Evolutionary conservation across 768 basidiomycete genomes (phyloP).

Genomic region (Kwoniella pini): DNA sequence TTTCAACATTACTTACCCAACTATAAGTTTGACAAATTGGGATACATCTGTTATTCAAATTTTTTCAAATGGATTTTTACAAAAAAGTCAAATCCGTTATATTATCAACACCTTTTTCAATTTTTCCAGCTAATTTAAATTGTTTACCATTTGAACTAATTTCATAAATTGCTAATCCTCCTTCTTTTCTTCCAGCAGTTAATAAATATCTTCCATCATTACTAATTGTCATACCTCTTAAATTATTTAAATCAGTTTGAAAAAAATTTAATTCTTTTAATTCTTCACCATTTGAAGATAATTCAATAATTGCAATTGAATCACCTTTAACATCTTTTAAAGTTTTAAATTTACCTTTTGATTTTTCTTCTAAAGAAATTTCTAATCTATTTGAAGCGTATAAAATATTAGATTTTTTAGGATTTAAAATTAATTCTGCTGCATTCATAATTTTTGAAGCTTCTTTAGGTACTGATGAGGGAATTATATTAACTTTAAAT

Average conservation of each 20-base stretch:
- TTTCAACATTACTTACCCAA: too few species aligned
- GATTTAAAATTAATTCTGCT: slow-evolving; percentile 45
- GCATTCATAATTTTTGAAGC: slow-evolving; percentile 37
- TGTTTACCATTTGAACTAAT: slow-evolving; percentile 40
- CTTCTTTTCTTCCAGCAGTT: slow-evolving; percentile 47
- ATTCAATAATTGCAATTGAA: slow-evolving; percentile 45
- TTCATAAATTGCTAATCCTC: slow-evolving; percentile 49
- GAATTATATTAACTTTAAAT: slow-evolving; percentile 39
- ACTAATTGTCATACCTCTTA: slow-evolving; percentile 48
- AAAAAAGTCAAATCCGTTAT: slow-evolving; percentile 42
- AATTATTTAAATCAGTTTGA: slow-evolving; percentile 42
- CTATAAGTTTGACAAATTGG: too few species aligned
- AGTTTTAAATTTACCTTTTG: slow-evolving; percentile 19
- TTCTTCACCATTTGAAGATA: slow-evolving; percentile 34
- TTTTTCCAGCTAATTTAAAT: slow-evolving; percentile 47
- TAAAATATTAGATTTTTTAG: slow-evolving; percentile 33
- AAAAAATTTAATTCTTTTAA: slow-evolving; percentile 41
- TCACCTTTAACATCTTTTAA: slow-evolving; percentile 35
- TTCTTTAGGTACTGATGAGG: slow-evolving; percentile 37
- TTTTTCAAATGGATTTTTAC: slow-evolving; percentile 16
- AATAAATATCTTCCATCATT: slow-evolving; percentile 50
- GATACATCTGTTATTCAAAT: too few species aligned
- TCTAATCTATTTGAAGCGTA: slow-evolving; percentile 53
- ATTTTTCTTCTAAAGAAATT: slow-evolving; percentile 37
- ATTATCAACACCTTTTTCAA: slow-evolving; percentile 34